Evolutionary conservation across 345 rosid genomes (phyloP).

Genomic region (Dovyalis caffra): DNA sequence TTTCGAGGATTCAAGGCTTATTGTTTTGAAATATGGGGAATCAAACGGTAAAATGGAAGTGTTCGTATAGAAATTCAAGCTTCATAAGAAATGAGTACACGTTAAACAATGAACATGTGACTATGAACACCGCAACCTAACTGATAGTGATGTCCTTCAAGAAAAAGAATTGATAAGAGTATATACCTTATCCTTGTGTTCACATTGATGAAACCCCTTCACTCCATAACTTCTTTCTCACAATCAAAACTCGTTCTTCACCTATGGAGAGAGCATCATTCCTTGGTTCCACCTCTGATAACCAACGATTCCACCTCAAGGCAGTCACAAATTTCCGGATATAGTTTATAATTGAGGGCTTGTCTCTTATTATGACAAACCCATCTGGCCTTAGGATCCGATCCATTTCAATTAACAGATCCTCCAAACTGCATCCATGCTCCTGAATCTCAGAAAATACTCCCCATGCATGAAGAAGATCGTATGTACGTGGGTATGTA

Average conservation of each 20-base stretch:
- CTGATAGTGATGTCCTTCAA: background rate
- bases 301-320: conserved; percentile 85
- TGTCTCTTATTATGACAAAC: conserved; percentile 80
- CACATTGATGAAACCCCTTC: background rate
- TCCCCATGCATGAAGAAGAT: conserved; percentile 91
- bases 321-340: conserved; percentile 54
- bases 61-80: background rate
- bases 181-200: background rate
- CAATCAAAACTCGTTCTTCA: conserved; percentile 79
- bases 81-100: too few species aligned
- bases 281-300: conserved; percentile 71
- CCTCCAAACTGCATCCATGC: conserved; percentile 68
- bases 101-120: too few species aligned
- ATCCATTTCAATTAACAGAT: conserved; percentile 86
- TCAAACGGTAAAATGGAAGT: too few species aligned
- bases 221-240: conserved; percentile 68
- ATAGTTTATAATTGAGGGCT: conserved; percentile 50
- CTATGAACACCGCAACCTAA: too few species aligned
- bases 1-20: too few species aligned
- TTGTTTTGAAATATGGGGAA: too few species aligned
- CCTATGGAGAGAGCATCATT: conserved; percentile 56
- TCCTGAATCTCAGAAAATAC: conserved; percentile 60
- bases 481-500: conserved; percentile 89
- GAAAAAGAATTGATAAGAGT: background rate
- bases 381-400: conserved; percentile 86